Conservation (phyloP, 148 eudicot species). For the Bassia scoparia region DNA sequence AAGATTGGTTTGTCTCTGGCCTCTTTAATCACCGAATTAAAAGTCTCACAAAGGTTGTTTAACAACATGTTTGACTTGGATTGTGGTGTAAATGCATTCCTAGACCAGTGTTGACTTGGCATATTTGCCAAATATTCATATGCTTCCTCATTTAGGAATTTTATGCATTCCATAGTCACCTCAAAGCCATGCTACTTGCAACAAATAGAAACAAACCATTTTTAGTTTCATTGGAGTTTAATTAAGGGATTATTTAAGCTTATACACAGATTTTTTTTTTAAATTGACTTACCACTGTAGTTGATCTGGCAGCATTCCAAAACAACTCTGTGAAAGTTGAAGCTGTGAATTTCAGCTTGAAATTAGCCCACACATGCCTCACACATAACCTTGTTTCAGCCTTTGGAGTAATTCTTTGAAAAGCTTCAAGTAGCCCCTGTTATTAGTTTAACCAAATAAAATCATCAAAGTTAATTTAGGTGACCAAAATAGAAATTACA, state of each 20-base stretch:
- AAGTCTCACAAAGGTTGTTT: neutral
- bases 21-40: neutral
- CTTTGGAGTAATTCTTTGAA: neutral
- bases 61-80: neutral
- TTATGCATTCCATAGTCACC: neutral
- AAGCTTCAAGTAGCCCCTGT: neutral
- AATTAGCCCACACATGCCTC: slow-evolving; percentile 2
- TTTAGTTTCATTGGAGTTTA: neutral
- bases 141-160: neutral
- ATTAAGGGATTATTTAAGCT: too few species aligned
- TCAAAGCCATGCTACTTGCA: neutral
- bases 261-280: too few species aligned
- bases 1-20: neutral
- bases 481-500: too few species aligned
- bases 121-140: neutral
- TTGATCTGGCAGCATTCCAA: neutral
- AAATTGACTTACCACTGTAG: neutral
- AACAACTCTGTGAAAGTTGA: neutral
- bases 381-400: neutral
- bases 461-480: too few species aligned
- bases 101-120: neutral
- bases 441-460: too few species aligned
- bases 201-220: too few species aligned
- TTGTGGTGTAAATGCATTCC: neutral
- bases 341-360: neutral